phyloP scores from a whole-genome alignment of 495 filamentous ascomycete species.

The Xylaria grammica region DNA sequence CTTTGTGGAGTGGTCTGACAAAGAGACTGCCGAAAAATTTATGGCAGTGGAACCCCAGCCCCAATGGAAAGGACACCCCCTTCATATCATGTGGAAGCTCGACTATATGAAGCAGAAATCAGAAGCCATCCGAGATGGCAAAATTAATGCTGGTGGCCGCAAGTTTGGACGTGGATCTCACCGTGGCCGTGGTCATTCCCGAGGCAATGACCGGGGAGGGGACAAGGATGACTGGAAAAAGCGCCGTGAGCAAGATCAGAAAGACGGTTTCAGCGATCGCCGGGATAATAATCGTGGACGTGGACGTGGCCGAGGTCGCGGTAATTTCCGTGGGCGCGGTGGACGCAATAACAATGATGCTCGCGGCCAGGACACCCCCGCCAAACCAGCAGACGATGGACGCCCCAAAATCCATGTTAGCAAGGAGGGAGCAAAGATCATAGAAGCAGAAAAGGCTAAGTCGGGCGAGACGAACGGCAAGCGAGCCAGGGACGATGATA shows the following conservation, averaged over 20 bases:
- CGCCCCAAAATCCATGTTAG: constrained; percentile 40
- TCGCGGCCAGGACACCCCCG: constrained; percentile 38
- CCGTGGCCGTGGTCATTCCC: constrained; percentile 31
- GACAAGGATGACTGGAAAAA: constrained; percentile 71
- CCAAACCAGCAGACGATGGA: constrained; percentile 34
- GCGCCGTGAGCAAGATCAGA: constrained; percentile 68
- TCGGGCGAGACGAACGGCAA: constrained; percentile 42
- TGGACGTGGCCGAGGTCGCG: constrained; percentile 46
- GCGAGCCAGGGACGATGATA: constrained; percentile 50
- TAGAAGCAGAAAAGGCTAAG: constrained; percentile 28
- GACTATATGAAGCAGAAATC: constrained; percentile 84
- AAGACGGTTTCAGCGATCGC: constrained; percentile 61
- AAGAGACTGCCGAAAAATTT: constrained; percentile 78
- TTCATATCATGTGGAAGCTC: constrained; percentile 82
- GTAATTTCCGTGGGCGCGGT: constrained; percentile 42
- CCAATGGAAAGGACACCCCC: constrained; percentile 72
- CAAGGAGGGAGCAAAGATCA: constrained; percentile 36
- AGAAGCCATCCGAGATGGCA: constrained; percentile 74
- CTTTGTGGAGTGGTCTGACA: constrained; percentile 85
- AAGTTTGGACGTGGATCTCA: constrained; percentile 39
- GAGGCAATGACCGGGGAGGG: constrained; percentile 34
- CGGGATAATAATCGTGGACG: constrained; percentile 38
- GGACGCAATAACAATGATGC: constrained; percentile 43
- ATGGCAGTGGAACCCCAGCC: constrained; percentile 80
- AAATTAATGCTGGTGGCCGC: constrained; percentile 57